Percentiles rank a stretch among this genome's conserved stretches.
Evolutionary conservation across 2,329 filamentous ascomycete genomes (phyloP).

Genomic region (Xylariaceae sp.): DNA sequence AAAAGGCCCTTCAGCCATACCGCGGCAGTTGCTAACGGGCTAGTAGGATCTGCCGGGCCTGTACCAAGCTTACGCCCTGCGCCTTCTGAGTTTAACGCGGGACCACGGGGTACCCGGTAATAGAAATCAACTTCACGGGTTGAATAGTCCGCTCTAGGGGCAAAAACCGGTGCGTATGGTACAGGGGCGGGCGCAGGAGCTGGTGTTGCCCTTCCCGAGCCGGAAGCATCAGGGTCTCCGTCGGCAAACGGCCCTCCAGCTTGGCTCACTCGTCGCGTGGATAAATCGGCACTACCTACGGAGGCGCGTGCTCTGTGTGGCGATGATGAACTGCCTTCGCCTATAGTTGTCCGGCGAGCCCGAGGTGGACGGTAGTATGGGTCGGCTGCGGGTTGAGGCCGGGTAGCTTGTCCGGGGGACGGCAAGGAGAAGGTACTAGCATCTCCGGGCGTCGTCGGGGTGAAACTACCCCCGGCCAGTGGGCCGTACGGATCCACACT

Average conservation of each 20-base stretch:
- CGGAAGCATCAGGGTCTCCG: constrained; percentile 45
- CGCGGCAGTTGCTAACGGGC: constrained; percentile 83
- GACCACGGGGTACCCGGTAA: constrained; percentile 81
- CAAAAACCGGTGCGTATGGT: constrained; percentile 46
- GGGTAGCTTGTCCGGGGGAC: constrained; percentile 54
- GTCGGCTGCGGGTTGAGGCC: constrained; percentile 58
- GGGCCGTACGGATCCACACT: constrained; percentile 49
- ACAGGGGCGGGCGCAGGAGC: constrained; percentile 32
- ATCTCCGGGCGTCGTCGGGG: constrained; percentile 74
- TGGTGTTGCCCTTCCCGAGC: constrained; percentile 45
- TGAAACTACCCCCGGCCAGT: constrained; percentile 65
- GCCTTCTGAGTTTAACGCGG: constrained; percentile 79
- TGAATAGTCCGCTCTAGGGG: constrained; percentile 79
- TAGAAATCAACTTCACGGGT: constrained; percentile 97
- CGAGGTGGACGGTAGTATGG: constrained; percentile 89
- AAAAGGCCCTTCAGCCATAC: constrained; percentile 85
- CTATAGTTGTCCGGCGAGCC: constrained; percentile 66
- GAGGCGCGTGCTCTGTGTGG: constrained; percentile 41
- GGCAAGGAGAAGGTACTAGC: constrained; percentile 71
- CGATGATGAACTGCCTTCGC: constrained; percentile 42
- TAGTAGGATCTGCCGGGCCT: constrained; percentile 91
- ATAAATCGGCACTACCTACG: constrained; percentile 42
- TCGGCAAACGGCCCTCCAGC: constrained; percentile 40
- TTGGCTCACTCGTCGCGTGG: constrained; percentile 45
- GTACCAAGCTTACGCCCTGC: constrained; percentile 87